These are phyloP conservation scores for Rubroboletus satanas DNA, from an alignment of 768 basidiomycete species.

Conservation along the genomic window DNA sequence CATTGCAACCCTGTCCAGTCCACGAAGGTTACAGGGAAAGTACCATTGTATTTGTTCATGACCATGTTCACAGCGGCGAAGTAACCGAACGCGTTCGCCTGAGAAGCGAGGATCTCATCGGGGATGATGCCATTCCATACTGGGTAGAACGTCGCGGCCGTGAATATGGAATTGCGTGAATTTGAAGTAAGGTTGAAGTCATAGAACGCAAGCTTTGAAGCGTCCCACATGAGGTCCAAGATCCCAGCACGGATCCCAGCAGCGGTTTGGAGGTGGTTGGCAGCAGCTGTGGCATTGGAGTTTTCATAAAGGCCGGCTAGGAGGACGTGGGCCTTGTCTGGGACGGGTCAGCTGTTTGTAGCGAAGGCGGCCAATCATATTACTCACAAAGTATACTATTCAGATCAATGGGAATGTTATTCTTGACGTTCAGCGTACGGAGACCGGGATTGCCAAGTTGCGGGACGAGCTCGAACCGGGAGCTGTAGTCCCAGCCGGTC, in stretches of 20 bases:
- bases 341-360: constrained; percentile 1
- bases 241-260: constrained; percentile 60
- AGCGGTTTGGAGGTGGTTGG: constrained; percentile 55
- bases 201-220: constrained; percentile 80
- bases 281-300: constrained; percentile 41
- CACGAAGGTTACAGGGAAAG: constrained; percentile 75
- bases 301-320: constrained; percentile 58
- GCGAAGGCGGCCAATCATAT: background rate
- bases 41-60: constrained; percentile 83
- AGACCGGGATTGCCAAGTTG: constrained; percentile 50
- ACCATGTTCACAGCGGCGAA: constrained; percentile 78
- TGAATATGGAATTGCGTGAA: constrained; percentile 60
- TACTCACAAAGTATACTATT: constrained; percentile 81
- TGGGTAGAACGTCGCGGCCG: constrained; percentile 78
- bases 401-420: constrained; percentile 68
- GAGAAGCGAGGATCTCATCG: constrained; percentile 53
- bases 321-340: constrained; percentile 61
- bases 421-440: constrained; percentile 66
- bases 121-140: constrained; percentile 87
- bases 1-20: constrained; percentile 75
- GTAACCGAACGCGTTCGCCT: constrained; percentile 60
- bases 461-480: constrained; percentile 40
- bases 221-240: constrained; percentile 85
- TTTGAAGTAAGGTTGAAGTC: constrained; percentile 80
- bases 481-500: constrained; percentile 49